Evolutionary conservation across 2,329 filamentous ascomycete genomes (phyloP).

Genomic region (Chaetoscypha palmicola): DNA sequence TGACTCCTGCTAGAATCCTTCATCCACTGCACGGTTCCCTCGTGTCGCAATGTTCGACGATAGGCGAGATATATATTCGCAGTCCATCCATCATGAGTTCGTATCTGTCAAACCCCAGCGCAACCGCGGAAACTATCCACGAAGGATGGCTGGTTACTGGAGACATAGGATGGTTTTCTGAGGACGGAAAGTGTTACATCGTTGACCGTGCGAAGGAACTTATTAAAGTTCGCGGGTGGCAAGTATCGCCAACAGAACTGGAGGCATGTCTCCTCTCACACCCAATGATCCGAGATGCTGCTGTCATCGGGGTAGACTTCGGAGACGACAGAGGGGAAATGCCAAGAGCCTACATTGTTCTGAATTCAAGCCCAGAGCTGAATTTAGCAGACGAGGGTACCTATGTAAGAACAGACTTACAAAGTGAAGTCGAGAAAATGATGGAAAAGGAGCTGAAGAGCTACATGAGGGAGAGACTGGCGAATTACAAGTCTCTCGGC

Average conservation of each 20-base stretch:
- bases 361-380: not conserved
- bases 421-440: constrained; percentile 28
- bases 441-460: constrained; percentile 44
- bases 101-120: constrained; percentile 32
- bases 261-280: constrained; percentile 39
- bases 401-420: constrained; percentile 35
- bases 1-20: too few species aligned
- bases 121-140: constrained; percentile 25
- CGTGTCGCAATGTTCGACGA: too few species aligned
- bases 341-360: constrained; percentile 48
- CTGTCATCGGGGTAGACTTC: constrained; percentile 37
- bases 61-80: constrained; percentile 22
- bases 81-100: constrained; percentile 31
- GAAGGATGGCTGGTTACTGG: constrained; percentile 34
- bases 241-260: constrained; percentile 41
- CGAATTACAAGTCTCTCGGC: constrained; percentile 58
- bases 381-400: too few species aligned
- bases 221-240: constrained; percentile 42
- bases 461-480: constrained; percentile 52
- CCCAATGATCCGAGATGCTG: constrained; percentile 37
- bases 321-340: constrained; percentile 30
- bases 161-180: constrained; percentile 39
- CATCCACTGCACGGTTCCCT: too few species aligned
- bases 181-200: constrained; percentile 34
- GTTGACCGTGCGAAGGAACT: constrained; percentile 29